A percentile compares a stretch with the other conserved stretches of the same genome.
phyloP scores from a whole-genome alignment of 2,329 filamentous ascomycete genomes.

The Trichoderma cornu-damae region DNA sequence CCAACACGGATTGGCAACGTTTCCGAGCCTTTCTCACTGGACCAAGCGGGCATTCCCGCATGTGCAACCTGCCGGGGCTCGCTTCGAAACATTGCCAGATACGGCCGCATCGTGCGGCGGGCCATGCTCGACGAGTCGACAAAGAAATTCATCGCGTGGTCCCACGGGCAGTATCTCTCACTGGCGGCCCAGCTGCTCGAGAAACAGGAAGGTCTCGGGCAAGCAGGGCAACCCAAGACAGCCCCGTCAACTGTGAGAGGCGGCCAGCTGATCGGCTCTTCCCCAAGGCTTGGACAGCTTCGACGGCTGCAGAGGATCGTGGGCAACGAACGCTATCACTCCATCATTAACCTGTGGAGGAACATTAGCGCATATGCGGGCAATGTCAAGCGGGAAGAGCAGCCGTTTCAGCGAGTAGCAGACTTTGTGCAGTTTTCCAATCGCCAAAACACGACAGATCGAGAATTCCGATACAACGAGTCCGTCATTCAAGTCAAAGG shows the following conservation, averaged over 20 bases:
- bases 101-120: constrained; percentile 56
- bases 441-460: constrained; percentile 24
- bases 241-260: not conserved
- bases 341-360: constrained; percentile 16
- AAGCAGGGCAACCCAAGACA: not conserved
- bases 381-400: constrained; percentile 40
- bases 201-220: constrained; percentile 18
- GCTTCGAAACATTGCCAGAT: constrained; percentile 53
- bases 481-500: constrained; percentile 35
- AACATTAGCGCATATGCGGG: constrained; percentile 16
- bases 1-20: constrained; percentile 33
- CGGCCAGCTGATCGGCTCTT: not conserved
- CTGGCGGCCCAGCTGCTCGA: constrained; percentile 17
- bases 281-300: constrained; percentile 11
- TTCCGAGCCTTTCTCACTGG: constrained; percentile 44
- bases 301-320: not conserved
- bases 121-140: constrained; percentile 58
- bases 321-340: constrained; percentile 14
- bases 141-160: constrained; percentile 58
- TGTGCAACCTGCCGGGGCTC: constrained; percentile 59
- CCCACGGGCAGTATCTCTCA: constrained; percentile 31
- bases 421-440: constrained; percentile 41
- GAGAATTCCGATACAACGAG: constrained; percentile 34
- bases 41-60: constrained; percentile 41
- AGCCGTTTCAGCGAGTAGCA: constrained; percentile 45